Conservation (phyloP, 2,329 filamentous ascomycete genomes). For the Colletotrichum tabaci region DNA sequence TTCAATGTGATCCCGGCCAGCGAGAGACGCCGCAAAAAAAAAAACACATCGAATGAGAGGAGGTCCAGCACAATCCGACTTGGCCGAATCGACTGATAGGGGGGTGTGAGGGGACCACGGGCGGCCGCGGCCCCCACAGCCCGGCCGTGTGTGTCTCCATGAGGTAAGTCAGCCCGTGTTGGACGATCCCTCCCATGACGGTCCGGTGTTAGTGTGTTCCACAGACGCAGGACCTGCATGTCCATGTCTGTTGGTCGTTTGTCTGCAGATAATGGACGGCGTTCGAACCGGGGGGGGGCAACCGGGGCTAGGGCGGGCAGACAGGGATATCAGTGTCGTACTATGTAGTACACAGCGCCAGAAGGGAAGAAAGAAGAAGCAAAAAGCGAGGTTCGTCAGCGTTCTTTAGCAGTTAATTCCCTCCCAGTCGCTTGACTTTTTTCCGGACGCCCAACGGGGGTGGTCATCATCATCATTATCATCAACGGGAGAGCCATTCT, state of each 20-base stretch:
- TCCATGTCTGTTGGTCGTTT: background rate
- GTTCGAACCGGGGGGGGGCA: background rate
- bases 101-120: no score
- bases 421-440: no score
- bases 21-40: background rate
- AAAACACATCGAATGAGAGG: background rate
- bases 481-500: no score
- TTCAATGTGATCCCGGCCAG: background rate
- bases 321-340: background rate
- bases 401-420: background rate
- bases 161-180: conserved; percentile 7
- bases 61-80: background rate
- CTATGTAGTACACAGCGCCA: no score
- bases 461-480: no score
- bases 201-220: background rate
- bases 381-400: conserved; percentile 10
- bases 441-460: no score
- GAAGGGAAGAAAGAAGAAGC: conserved; percentile 1
- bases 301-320: conserved; percentile 4
- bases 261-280: background rate
- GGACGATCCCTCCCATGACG: conserved; percentile 5
- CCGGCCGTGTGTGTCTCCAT: background rate
- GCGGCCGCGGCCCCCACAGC: background rate
- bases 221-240: background rate
- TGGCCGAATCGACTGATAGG: background rate